These are phyloP conservation scores for Nicotiana obtusifolia DNA, from an alignment of 257 asterid species.

Conservation along the genomic window DNA sequence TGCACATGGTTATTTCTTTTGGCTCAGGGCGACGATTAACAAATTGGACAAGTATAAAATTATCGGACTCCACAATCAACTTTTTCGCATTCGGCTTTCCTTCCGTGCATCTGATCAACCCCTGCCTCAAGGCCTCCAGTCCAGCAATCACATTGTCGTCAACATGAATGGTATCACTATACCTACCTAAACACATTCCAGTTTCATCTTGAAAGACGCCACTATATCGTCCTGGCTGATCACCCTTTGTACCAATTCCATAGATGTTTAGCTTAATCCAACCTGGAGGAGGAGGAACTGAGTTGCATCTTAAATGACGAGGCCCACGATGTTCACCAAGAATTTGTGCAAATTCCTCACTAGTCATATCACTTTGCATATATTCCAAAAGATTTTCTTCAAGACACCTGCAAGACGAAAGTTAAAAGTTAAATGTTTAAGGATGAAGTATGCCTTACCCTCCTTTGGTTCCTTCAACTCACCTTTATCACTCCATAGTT, in stretches of 20 bases:
- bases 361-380: neutral
- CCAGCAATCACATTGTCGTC: neutral
- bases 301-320: neutral
- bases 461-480: neutral
- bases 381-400: neutral
- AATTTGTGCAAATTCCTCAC: no score
- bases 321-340: neutral
- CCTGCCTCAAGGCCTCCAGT: constrained; percentile 2
- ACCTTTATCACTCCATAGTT: no score
- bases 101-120: neutral
- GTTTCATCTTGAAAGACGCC: constrained; percentile 2
- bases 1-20: neutral
- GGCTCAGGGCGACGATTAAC: neutral
- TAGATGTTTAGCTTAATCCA: constrained; percentile 8
- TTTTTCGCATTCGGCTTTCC: neutral
- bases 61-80: constrained; percentile 10
- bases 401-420: neutral
- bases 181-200: neutral
- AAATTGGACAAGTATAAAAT: constrained; percentile 14
- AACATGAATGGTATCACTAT: neutral
- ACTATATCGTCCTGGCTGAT: neutral
- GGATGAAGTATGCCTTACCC: neutral
- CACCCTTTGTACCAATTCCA: neutral
- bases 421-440: neutral
- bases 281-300: constrained; percentile 1